phyloP scores from a whole-genome alignment of 139 green algal species.

The Pseudopediastrum boryanum region DNA sequence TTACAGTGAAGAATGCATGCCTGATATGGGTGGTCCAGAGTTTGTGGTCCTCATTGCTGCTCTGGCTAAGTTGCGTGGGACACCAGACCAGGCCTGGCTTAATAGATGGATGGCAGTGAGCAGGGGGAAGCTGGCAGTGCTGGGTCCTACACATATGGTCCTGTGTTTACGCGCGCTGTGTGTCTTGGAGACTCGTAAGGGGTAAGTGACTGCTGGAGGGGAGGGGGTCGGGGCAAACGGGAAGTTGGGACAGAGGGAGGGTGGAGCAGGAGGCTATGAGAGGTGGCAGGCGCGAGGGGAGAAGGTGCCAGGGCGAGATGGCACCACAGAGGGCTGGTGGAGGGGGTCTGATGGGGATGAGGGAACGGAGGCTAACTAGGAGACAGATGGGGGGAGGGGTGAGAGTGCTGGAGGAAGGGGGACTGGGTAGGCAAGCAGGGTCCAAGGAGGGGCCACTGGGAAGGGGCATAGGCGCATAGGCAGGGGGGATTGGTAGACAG shows the following conservation, averaged over 20 bases:
- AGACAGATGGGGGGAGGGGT: not conserved
- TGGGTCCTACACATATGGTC: constrained; percentile 18
- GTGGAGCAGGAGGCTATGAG: not conserved
- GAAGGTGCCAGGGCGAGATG: not conserved
- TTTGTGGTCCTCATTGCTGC: constrained; percentile 40
- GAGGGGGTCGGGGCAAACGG: too few species aligned
- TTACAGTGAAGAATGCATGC: constrained; percentile 24
- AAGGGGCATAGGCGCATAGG: too few species aligned
- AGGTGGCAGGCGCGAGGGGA: not conserved
- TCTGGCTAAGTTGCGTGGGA: constrained; percentile 17
- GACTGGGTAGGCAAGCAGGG: too few species aligned
- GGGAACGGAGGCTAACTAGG: not conserved
- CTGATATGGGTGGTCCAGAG: constrained; percentile 24
- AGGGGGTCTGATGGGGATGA: not conserved
- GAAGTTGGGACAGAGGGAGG: too few species aligned
- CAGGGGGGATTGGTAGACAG: too few species aligned
- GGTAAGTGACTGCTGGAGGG: not conserved
- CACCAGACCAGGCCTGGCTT: constrained; percentile 35
- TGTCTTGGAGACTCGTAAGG: constrained; percentile 23
- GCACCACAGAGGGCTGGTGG: not conserved
- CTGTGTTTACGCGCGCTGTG: constrained; percentile 29
- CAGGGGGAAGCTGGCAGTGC: constrained; percentile 12
- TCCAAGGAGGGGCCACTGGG: too few species aligned
- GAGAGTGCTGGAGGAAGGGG: too few species aligned
- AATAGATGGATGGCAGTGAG: constrained; percentile 35